A percentile compares a stretch with the other conserved stretches of the same genome.
Conservation (phyloP, 768 basidiomycete species). For the Cubamyces sp. region DNA sequence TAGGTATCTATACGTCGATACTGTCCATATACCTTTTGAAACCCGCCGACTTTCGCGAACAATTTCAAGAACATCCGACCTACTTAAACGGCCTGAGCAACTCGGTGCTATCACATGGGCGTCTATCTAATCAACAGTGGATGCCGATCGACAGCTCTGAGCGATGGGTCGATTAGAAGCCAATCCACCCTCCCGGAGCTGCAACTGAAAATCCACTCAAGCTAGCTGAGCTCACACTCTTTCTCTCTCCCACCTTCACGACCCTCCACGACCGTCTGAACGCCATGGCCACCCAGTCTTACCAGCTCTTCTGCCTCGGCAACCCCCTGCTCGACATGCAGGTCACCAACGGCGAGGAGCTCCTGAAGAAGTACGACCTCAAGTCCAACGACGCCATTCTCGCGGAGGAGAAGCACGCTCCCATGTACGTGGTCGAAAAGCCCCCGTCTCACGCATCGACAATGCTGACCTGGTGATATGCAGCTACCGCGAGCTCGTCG, state of each 20-base stretch:
- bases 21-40: too few relatives aligned
- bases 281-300: slow-evolving; percentile 50
- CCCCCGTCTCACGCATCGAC: neutral
- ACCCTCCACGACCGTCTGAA: slow-evolving; percentile 4
- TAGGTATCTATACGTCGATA: too few relatives aligned
- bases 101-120: too few relatives aligned
- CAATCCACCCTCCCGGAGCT: neutral
- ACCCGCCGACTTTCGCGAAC: too few relatives aligned
- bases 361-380: slow-evolving; percentile 88
- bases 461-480: neutral
- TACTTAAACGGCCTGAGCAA: too few relatives aligned
- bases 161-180: slow-evolving; percentile 15
- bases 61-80: too few relatives aligned
- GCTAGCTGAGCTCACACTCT: neutral
- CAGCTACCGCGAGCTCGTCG: slow-evolving; percentile 89
- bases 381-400: slow-evolving; percentile 96
- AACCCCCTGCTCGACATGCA: slow-evolving; percentile 98
- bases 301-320: slow-evolving; percentile 85
- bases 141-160: neutral
- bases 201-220: slow-evolving; percentile 12
- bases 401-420: slow-evolving; percentile 83
- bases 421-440: slow-evolving; percentile 61
- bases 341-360: slow-evolving; percentile 80
- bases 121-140: slow-evolving; percentile 11
- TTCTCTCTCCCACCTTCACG: slow-evolving; percentile 12